Percentiles rank a stretch among this genome's conserved stretches.
phyloP scores from a whole-genome alignment of 225 moss, liverwort and hornwort genomes.

The Bryum argenteum region DNA sequence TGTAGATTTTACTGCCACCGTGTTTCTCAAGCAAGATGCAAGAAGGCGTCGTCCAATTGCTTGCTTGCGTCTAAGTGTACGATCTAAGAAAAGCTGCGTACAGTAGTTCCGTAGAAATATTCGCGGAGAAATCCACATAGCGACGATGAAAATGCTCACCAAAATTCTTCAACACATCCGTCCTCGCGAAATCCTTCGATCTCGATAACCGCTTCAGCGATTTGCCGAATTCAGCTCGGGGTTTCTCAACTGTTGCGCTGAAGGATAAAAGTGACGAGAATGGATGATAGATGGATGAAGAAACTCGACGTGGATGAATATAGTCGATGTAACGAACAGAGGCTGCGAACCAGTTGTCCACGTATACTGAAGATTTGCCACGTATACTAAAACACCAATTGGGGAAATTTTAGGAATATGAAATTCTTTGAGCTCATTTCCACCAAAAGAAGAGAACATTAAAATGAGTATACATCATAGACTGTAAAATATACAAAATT shows the following conservation, averaged over 20 bases:
- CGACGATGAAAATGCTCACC: constrained; percentile 9
- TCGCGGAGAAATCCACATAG: not conserved
- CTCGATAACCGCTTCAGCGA: not conserved
- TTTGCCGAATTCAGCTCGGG: not conserved
- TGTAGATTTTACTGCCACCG: not conserved
- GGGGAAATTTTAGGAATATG: too few species aligned
- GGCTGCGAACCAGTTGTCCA: too few species aligned
- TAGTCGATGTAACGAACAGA: too few species aligned
- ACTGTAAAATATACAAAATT: too few species aligned
- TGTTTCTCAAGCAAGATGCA: not conserved
- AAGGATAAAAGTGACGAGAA: not conserved
- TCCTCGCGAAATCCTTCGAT: constrained; percentile 5
- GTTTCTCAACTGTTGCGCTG: not conserved
- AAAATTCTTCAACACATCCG: not conserved
- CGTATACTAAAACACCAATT: too few species aligned
- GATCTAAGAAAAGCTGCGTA: not conserved
- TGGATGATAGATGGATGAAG: constrained; percentile 15
- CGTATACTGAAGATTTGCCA: too few species aligned
- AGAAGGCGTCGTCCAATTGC: not conserved
- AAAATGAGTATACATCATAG: too few species aligned
- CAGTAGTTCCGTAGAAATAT: not conserved
- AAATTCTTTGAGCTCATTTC: too few species aligned
- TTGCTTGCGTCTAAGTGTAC: not conserved
- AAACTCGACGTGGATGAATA: constrained; percentile 7
- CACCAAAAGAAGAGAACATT: too few species aligned